These are phyloP conservation scores for Thielaviopsis euricoi DNA, from an alignment of 2,329 filamentous ascomycete species.

Conservation along the genomic window DNA sequence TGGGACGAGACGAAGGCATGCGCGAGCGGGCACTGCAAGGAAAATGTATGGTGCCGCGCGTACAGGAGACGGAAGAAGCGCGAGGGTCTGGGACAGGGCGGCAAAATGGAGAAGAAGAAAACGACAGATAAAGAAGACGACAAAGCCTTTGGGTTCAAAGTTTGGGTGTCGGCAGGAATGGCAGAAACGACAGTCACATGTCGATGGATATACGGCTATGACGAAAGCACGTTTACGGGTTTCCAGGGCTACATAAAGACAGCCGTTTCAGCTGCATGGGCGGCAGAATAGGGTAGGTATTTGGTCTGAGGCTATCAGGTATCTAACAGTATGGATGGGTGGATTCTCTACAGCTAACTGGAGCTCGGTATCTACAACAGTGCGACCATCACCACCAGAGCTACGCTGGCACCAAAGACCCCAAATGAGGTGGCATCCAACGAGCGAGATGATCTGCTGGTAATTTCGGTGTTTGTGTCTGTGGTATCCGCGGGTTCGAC, in stretches of 20 bases:
- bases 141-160: conserved; percentile 10
- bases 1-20: conserved; percentile 38
- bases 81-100: conserved; percentile 15
- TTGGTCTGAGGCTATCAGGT: neutral
- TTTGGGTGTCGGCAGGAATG: neutral
- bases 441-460: neutral
- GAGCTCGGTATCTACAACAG: neutral
- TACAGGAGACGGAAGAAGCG: conserved; percentile 44
- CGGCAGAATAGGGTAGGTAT: neutral
- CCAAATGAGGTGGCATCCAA: neutral
- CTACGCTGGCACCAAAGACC: neutral
- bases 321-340: neutral
- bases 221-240: conserved; percentile 66
- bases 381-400: neutral
- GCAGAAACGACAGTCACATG: neutral
- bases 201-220: conserved; percentile 56
- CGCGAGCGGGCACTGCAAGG: conserved; percentile 46
- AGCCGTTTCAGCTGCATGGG: neutral
- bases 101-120: neutral
- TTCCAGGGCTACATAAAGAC: conserved; percentile 63
- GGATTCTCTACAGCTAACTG: too few relatives aligned
- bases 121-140: conserved; percentile 5
- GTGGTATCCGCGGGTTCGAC: neutral
- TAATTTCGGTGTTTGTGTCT: too few relatives aligned
- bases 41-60: conserved; percentile 64